phyloP scores from a whole-genome alignment of 1,284 basidiomycete genomes.

The Golubevia pallescens region DNA sequence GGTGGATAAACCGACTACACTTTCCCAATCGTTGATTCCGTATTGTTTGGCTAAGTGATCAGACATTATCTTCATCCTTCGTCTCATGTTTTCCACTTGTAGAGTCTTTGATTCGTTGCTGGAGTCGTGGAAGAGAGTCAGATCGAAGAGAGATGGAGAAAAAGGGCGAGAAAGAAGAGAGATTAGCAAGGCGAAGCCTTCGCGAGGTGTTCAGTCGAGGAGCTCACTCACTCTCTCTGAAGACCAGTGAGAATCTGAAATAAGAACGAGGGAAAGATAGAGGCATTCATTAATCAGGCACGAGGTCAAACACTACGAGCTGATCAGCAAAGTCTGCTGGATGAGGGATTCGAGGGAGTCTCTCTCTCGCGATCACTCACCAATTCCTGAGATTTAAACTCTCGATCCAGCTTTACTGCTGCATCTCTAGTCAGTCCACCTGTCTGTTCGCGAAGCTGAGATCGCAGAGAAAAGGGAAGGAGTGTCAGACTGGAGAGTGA shows the following conservation, averaged over 20 bases:
- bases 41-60: conserved; percentile 34
- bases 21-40: conserved; percentile 35
- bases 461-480: no score
- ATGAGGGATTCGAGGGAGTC: no score
- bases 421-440: conserved; percentile 28
- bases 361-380: conserved; percentile 3
- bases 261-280: neutral
- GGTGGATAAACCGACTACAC: conserved; percentile 15
- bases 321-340: no score
- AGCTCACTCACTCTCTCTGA: conserved; percentile 23
- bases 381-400: conserved; percentile 47
- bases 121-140: no score
- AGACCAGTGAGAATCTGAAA: conserved; percentile 38
- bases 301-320: neutral
- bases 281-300: neutral
- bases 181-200: neutral
- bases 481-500: no score
- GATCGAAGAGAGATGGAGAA: conserved; percentile 2
- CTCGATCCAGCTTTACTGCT: conserved; percentile 40
- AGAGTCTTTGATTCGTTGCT: conserved; percentile 48
- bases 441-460: no score
- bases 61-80: conserved; percentile 36
- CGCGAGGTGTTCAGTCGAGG: no score
- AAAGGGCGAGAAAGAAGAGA: neutral
- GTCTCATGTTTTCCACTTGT: conserved; percentile 33